These are phyloP conservation scores for Auxenochlorella pyrenoidosa DNA, from an alignment of 139 green algal genomes.

Conservation along the genomic window DNA sequence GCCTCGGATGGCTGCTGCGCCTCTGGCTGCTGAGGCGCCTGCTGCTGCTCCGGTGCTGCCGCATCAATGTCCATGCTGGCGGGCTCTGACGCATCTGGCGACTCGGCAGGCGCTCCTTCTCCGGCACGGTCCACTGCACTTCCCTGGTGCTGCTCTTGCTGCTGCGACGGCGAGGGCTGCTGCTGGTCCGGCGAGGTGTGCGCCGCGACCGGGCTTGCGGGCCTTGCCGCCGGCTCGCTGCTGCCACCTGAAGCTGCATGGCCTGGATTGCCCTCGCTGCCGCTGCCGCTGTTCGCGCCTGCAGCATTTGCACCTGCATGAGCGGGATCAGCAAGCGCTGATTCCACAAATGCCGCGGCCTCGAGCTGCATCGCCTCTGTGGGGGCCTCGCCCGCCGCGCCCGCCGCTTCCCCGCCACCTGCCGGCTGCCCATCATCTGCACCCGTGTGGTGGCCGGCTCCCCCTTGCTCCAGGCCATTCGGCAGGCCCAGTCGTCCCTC, in stretches of 20 bases:
- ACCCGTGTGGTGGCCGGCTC: neutral
- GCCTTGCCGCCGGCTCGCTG: neutral
- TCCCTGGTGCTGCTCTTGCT: neutral
- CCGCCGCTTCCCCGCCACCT: neutral
- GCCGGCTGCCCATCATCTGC: neutral
- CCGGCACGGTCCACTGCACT: neutral
- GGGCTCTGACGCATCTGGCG: neutral
- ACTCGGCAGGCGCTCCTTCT: neutral
- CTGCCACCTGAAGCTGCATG: neutral
- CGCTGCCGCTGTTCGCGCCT: neutral
- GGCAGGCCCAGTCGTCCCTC: neutral
- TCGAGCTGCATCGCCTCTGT: slow-evolving; percentile 24
- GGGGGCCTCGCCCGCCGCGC: neutral
- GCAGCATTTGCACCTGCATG: neutral
- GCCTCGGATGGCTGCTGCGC: neutral
- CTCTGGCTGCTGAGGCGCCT: neutral
- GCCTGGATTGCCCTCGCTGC: neutral
- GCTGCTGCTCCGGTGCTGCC: neutral
- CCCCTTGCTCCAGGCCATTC: slow-evolving; percentile 11
- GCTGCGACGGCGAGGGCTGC: neutral
- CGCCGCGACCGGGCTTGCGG: neutral
- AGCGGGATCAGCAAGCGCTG: slow-evolving; percentile 9
- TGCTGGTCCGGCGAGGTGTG: neutral
- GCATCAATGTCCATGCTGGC: neutral
- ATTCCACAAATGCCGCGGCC: slow-evolving; percentile 27